A percentile compares a stretch with the other conserved stretches of the same genome.
phyloP scores from a whole-genome alignment of 208 protist genomes.

The Leishmania arabica region DNA sequence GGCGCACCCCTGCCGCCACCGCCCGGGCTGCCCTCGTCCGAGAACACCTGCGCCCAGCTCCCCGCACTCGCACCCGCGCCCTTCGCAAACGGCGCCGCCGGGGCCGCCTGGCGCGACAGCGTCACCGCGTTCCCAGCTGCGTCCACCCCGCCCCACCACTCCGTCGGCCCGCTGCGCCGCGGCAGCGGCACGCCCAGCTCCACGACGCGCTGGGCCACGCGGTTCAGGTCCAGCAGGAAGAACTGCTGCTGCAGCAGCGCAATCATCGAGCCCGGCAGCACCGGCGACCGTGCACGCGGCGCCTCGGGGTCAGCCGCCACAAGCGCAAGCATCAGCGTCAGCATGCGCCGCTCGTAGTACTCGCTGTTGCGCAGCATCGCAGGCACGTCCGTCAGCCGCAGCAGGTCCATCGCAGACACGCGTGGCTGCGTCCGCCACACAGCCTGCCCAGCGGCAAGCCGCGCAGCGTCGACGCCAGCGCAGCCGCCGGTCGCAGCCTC shows the following conservation, averaged over 20 bases:
- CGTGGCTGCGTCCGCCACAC: constrained; percentile 39
- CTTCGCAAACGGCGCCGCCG: neutral
- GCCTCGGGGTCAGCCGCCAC: neutral
- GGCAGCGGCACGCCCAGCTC: constrained; percentile 32
- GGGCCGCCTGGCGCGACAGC: neutral
- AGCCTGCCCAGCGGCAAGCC: constrained; percentile 17
- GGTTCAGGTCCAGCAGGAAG: constrained; percentile 40
- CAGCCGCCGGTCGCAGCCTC: neutral
- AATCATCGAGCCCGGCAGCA: constrained; percentile 19
- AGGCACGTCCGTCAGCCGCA: constrained; percentile 30
- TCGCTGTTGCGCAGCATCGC: constrained; percentile 31
- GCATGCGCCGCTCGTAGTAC: constrained; percentile 36
- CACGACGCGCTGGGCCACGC: constrained; percentile 36
- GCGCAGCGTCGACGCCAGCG: constrained; percentile 11
- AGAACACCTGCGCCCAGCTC: constrained; percentile 5
- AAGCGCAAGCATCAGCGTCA: constrained; percentile 31
- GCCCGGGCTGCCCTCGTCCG: neutral
- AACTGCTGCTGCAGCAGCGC: constrained; percentile 30
- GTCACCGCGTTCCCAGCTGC: neutral
- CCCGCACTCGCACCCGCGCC: neutral
- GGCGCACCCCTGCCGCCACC: neutral
- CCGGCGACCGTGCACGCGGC: neutral
- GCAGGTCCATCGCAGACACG: constrained; percentile 46
- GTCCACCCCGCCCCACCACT: neutral
- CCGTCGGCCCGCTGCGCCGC: constrained; percentile 3